A percentile compares a stretch with the other conserved stretches of the same genome.
Evolutionary conservation across 768 basidiomycete genomes (phyloP).

Genomic region (Mycena albidolilacea): DNA sequence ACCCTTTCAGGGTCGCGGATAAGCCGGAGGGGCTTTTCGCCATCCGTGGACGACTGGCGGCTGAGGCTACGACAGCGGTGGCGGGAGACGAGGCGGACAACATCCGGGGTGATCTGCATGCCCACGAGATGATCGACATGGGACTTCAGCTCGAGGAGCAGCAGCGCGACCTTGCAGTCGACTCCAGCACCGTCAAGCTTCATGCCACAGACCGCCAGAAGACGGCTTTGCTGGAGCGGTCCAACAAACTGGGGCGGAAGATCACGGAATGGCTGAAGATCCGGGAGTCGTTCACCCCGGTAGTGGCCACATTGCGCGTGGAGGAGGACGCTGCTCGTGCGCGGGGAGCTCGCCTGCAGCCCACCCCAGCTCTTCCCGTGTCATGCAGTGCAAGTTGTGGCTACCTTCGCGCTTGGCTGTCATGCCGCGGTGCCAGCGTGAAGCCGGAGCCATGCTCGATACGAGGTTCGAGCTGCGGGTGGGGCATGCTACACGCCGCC

Average conservation of each 20-base stretch:
- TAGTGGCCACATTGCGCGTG: background rate
- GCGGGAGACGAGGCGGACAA: background rate
- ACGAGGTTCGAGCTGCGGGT: conserved; percentile 43
- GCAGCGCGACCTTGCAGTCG: background rate
- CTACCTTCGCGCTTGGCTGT: conserved; percentile 42
- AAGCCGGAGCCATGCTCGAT: conserved; percentile 27
- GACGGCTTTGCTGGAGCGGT: background rate
- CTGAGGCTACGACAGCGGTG: background rate
- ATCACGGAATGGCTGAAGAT: conserved; percentile 9
- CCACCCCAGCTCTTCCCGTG: background rate
- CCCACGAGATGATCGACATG: conserved; percentile 3
- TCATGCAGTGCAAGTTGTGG: conserved; percentile 34
- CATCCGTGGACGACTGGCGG: background rate
- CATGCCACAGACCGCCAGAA: conserved; percentile 11
- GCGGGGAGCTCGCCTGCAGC: background rate
- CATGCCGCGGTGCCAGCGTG: background rate
- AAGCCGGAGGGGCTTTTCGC: background rate
- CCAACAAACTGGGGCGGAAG: conserved; percentile 17
- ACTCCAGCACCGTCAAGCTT: background rate
- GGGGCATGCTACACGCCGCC: conserved; percentile 46
- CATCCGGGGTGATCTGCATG: conserved; percentile 3
- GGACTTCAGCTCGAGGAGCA: conserved; percentile 19
- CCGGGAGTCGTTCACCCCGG: background rate
- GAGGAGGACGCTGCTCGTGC: background rate
- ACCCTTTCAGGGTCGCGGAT: conserved; percentile 3